A percentile compares a stretch with the other conserved stretches of the same genome.
Conservation (phyloP, 495 filamentous ascomycete species). For the Aspergillus haitiensis region DNA sequence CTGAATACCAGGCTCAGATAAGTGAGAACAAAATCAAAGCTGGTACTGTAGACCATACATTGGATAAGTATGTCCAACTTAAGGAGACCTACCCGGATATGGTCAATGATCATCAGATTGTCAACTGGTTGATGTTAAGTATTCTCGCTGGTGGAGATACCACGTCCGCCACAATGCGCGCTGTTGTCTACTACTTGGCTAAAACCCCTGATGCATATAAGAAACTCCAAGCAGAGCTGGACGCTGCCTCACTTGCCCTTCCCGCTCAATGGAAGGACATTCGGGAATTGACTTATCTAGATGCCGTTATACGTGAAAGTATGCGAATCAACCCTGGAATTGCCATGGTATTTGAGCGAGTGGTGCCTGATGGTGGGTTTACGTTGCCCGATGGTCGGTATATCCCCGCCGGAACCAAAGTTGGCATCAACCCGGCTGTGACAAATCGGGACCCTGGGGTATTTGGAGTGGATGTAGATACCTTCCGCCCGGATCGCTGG, state of each 20-base stretch:
- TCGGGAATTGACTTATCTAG: constrained; percentile 54
- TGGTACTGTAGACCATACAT: constrained; percentile 13
- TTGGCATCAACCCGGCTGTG: constrained; percentile 58
- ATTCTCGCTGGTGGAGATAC: constrained; percentile 47
- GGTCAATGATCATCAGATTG: constrained; percentile 32
- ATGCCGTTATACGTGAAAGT: constrained; percentile 62
- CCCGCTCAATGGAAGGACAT: constrained; percentile 42
- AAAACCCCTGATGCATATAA: constrained; percentile 31
- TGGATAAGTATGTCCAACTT: constrained; percentile 40
- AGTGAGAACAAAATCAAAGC: constrained; percentile 28
- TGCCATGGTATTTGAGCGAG: constrained; percentile 51
- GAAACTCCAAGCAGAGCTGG: constrained; percentile 36
- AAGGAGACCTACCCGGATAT: constrained; percentile 31
- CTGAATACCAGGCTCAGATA: constrained; percentile 20
- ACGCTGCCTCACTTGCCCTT: constrained; percentile 20
- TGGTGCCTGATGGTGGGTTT: constrained; percentile 53
- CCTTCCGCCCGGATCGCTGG: constrained; percentile 66
- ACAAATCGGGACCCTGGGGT: constrained; percentile 50
- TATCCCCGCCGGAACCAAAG: constrained; percentile 43
- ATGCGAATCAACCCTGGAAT: constrained; percentile 60
- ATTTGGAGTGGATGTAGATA: constrained; percentile 65
- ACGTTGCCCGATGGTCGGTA: constrained; percentile 50
- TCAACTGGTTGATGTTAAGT: constrained; percentile 44
- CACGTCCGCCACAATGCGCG: constrained; percentile 36
- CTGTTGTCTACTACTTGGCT: constrained; percentile 44